phyloP scores from a whole-genome alignment of 345 rosid genomes.

The Eucalyptus rudis region DNA sequence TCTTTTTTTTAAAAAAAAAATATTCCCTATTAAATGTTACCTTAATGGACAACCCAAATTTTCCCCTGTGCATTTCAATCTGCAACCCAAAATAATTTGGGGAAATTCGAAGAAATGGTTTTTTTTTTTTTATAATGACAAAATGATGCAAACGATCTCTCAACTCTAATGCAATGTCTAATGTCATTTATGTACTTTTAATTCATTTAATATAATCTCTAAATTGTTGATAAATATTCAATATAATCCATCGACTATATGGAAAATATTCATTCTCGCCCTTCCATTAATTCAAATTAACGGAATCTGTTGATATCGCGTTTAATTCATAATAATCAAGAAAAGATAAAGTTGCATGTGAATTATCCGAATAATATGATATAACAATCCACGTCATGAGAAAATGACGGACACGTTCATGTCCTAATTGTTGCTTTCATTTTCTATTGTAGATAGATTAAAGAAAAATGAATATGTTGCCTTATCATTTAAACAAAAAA shows the following conservation, averaged over 20 bases:
- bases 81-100: background rate
- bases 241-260: background rate
- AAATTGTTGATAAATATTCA: rapidly evolving
- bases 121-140: background rate
- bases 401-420: background rate
- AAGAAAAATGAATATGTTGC: background rate
- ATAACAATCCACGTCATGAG: background rate
- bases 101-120: background rate
- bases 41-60: background rate
- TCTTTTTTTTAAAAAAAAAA: too few species aligned
- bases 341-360: too few species aligned
- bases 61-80: background rate
- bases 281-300: too few species aligned
- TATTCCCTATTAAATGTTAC: background rate
- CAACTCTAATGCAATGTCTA: background rate
- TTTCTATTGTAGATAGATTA: background rate
- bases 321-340: background rate
- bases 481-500: background rate
- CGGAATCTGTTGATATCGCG: rapidly evolving
- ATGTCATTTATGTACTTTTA: background rate
- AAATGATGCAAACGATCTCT: background rate
- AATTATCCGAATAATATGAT: background rate
- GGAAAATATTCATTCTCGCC: rapidly evolving
- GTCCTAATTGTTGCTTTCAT: background rate
- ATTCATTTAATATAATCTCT: background rate